Percentiles rank a stretch among this genome's conserved stretches.
Evolutionary conservation across 2,329 filamentous ascomycete species (phyloP).

Genomic region (Penicillium hordei): DNA sequence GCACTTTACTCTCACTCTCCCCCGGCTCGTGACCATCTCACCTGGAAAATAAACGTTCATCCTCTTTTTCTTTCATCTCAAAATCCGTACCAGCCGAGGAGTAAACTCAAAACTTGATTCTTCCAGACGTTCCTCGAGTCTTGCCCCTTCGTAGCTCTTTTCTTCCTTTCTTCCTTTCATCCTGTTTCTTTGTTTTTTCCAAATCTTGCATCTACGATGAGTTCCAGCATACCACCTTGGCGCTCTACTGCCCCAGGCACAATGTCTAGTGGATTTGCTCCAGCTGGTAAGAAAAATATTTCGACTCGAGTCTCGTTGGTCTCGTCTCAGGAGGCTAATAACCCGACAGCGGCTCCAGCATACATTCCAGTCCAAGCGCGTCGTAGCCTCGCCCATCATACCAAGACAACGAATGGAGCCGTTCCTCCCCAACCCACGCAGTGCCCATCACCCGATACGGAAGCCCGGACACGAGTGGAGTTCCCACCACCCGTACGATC

Average conservation of each 20-base stretch:
- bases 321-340: slow-evolving; percentile 17
- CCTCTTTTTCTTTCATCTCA: not conserved
- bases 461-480: slow-evolving; percentile 58
- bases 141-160: slow-evolving; percentile 18
- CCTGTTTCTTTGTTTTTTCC: slow-evolving; percentile 15
- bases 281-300: slow-evolving; percentile 33
- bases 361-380: slow-evolving; percentile 64
- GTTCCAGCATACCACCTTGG: slow-evolving; percentile 42
- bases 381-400: slow-evolving; percentile 55
- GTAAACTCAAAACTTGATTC: slow-evolving; percentile 5
- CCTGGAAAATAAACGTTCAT: slow-evolving; percentile 1
- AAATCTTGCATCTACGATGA: slow-evolving; percentile 35
- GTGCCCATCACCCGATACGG: slow-evolving; percentile 38
- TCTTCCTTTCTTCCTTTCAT: slow-evolving; percentile 11
- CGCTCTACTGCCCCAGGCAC: slow-evolving; percentile 35
- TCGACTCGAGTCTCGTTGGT: not conserved
- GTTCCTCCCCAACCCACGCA: slow-evolving; percentile 28
- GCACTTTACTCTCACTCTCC: not conserved
- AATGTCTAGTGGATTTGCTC: slow-evolving; percentile 30
- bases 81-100: slow-evolving; percentile 3
- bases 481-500: slow-evolving; percentile 80
- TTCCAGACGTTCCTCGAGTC: slow-evolving; percentile 1
- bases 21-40: not conserved
- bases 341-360: slow-evolving; percentile 49
- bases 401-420: slow-evolving; percentile 20